Conservation (phyloP, 2,329 filamentous ascomycete species). For the Colletotrichum liriopes region DNA sequence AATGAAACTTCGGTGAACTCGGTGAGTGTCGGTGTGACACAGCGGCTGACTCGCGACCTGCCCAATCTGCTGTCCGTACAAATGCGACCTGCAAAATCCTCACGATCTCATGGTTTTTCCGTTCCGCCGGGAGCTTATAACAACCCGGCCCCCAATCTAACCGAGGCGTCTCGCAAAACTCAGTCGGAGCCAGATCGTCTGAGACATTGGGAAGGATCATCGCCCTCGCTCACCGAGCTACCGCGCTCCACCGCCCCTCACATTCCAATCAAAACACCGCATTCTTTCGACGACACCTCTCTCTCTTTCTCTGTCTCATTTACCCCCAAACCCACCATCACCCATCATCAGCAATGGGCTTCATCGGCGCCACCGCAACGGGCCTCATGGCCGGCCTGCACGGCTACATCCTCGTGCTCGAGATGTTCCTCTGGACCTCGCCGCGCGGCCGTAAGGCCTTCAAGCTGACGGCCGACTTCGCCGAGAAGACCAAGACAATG, state of each 20-base stretch:
- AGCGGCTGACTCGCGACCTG: slow-evolving; percentile 33
- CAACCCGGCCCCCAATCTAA: neutral
- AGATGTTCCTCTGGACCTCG: slow-evolving; percentile 66
- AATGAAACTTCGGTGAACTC: neutral
- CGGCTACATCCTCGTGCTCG: slow-evolving; percentile 64
- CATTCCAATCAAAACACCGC: neutral
- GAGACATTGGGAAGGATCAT: slow-evolving; percentile 8
- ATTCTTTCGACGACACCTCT: neutral
- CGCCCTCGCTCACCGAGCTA: neutral
- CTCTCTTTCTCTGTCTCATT: neutral
- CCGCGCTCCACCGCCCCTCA: neutral
- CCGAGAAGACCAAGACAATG: slow-evolving; percentile 60
- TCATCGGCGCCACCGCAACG: slow-evolving; percentile 54
- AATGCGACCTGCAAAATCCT: neutral
- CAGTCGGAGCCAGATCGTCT: neutral
- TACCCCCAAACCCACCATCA: neutral
- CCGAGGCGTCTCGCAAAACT: neutral
- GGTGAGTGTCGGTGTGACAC: slow-evolving; percentile 3
- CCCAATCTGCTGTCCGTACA: slow-evolving; percentile 10
- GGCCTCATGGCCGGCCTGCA: slow-evolving; percentile 59
- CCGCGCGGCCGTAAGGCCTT: slow-evolving; percentile 63
- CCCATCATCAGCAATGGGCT: slow-evolving; percentile 48
- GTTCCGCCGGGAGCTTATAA: slow-evolving; percentile 28
- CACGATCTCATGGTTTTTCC: slow-evolving; percentile 36
- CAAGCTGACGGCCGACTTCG: slow-evolving; percentile 60